Percentiles rank a stretch among this genome's conserved stretches.
phyloP scores from a whole-genome alignment of 371 early-diverging fungal genomes.

The Quaeritorhiza haematococci region DNA sequence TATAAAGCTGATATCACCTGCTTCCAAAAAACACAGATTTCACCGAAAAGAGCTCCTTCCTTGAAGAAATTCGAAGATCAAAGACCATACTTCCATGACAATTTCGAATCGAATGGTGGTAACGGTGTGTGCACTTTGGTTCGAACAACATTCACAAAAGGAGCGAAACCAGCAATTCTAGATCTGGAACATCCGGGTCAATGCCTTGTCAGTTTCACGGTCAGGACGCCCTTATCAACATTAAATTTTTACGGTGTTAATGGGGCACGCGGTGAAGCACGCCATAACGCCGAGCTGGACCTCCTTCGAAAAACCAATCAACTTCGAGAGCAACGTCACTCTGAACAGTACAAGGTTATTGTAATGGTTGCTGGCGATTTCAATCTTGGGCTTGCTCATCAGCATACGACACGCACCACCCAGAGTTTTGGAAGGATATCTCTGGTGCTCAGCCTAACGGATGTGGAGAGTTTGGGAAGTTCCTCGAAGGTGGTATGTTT shows the following conservation, averaged over 20 bases:
- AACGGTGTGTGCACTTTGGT: too few species aligned
- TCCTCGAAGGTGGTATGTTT: neutral
- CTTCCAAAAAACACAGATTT: too few species aligned
- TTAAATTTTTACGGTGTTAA: slow-evolving; percentile 14
- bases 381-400: slow-evolving; percentile 10
- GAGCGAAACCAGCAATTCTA: too few species aligned
- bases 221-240: too few species aligned
- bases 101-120: too few species aligned
- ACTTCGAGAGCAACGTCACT: neutral
- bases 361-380: slow-evolving; percentile 11
- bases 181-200: too few species aligned
- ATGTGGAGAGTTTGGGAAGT: neutral
- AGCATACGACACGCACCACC: neutral
- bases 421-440: neutral
- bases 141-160: too few species aligned
- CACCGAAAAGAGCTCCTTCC: too few species aligned
- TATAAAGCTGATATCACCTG: too few species aligned
- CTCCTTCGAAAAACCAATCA: slow-evolving; percentile 3
- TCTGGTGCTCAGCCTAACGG: slow-evolving; percentile 7
- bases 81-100: too few species aligned
- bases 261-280: neutral
- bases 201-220: too few species aligned
- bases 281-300: slow-evolving; percentile 6
- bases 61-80: too few species aligned
- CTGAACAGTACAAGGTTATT: neutral